Conservation (phyloP, 108 stramenopile species). For the Fragilaria radians region DNA sequence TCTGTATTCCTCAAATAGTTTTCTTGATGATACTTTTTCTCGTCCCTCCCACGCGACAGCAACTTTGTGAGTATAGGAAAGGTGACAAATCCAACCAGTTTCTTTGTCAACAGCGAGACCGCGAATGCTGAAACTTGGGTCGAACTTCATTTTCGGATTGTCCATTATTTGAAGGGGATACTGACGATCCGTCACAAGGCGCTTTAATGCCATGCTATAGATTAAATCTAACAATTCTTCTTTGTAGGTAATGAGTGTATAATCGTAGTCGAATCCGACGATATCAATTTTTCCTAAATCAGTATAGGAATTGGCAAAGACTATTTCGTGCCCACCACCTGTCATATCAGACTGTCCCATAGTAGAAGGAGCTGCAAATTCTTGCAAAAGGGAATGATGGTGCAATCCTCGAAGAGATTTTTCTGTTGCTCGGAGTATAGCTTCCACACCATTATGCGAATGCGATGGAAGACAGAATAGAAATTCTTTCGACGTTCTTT, state of each 20-base stretch:
- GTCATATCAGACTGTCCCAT: slow-evolving; percentile 2
- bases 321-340: slow-evolving; percentile 32
- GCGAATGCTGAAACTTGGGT: slow-evolving; percentile 80
- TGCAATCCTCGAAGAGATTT: slow-evolving; percentile 41
- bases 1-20: slow-evolving; percentile 78
- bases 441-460: slow-evolving; percentile 40
- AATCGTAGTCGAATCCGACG: slow-evolving; percentile 96
- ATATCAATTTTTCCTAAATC: slow-evolving; percentile 89
- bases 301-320: slow-evolving; percentile 88
- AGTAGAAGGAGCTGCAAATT: not conserved
- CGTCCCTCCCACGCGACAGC: slow-evolving; percentile 90
- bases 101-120: slow-evolving; percentile 93
- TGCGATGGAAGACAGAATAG: slow-evolving; percentile 45
- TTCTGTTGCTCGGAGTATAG: slow-evolving; percentile 53
- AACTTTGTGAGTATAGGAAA: slow-evolving; percentile 92
- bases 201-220: slow-evolving; percentile 85
- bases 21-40: slow-evolving; percentile 53
- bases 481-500: not conserved
- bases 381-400: slow-evolving; percentile 21
- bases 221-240: slow-evolving; percentile 81
- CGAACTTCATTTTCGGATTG: slow-evolving; percentile 47
- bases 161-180: slow-evolving; percentile 86
- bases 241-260: slow-evolving; percentile 90
- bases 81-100: slow-evolving; percentile 91
- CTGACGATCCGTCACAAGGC: slow-evolving; percentile 75